These are phyloP conservation scores for Aegilops speltoides DNA, from an alignment of 176 grass and related monocot species.

Conservation along the genomic window DNA sequence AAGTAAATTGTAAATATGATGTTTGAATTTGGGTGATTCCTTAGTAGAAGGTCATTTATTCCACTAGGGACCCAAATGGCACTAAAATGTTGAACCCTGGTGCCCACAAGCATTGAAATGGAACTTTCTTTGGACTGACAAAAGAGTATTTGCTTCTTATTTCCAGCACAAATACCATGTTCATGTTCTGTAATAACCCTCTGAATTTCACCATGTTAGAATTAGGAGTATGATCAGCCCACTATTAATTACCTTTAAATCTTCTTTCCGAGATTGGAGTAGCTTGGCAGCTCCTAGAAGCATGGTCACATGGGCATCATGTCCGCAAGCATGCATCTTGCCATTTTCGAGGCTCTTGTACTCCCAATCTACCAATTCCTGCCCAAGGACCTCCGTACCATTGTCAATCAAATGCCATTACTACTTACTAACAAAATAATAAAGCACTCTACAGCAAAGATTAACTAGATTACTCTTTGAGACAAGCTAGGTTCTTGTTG, in stretches of 20 bases:
- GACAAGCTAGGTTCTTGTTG: not conserved
- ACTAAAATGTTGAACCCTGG: not conserved
- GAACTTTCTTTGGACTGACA: not conserved
- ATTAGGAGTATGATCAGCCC: not conserved
- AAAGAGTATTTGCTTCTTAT: not conserved
- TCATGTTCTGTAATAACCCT: not conserved
- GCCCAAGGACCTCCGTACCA: not conserved
- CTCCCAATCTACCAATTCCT: constrained; percentile 83
- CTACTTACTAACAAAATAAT: not conserved
- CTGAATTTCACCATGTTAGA: not conserved
- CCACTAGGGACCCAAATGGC: too few species aligned
- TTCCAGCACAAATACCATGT: not conserved
- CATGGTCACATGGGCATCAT: constrained; percentile 71
- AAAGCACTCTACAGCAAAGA: too few species aligned
- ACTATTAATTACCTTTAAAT: constrained; percentile 43
- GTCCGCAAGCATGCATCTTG: constrained; percentile 82
- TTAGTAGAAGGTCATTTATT: too few species aligned
- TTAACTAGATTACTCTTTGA: not conserved
- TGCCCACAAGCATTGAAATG: not conserved
- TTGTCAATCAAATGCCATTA: not conserved
- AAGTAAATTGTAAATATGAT: too few species aligned
- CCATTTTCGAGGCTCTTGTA: constrained; percentile 63
- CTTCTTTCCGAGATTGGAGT: constrained; percentile 55
- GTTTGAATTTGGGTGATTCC: too few species aligned
- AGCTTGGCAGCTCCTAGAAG: constrained; percentile 78